Evolutionary conservation across 2,329 filamentous ascomycete genomes (phyloP).

Genomic region (Calonectria ilicicola): DNA sequence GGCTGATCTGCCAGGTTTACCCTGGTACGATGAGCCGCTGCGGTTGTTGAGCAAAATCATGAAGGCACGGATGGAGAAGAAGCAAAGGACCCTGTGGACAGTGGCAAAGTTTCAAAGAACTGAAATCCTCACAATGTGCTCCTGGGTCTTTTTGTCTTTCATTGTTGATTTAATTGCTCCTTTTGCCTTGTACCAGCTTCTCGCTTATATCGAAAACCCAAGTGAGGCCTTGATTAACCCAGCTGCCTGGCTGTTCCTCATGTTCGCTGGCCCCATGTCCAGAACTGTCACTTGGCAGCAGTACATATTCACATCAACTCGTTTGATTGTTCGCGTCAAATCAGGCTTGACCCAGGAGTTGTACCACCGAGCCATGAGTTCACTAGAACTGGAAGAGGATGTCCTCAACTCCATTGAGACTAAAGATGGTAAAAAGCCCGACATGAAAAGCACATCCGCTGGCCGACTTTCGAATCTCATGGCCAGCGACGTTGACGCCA

Average conservation of each 20-base stretch:
- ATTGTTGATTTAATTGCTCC: background rate
- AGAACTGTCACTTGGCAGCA: background rate
- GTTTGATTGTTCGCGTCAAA: background rate
- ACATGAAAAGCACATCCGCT: background rate
- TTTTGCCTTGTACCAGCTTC: background rate
- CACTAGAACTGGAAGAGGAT: background rate
- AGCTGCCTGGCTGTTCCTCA: background rate
- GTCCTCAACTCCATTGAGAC: background rate
- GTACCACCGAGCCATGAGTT: background rate
- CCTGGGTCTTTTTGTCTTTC: background rate
- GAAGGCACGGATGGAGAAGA: background rate
- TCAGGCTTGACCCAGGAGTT: background rate
- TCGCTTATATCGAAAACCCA: background rate
- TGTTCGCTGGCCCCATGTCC: background rate
- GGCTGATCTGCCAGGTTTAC: background rate
- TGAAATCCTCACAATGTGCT: background rate
- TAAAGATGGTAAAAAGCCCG: background rate
- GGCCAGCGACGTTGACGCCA: constrained; percentile 1
- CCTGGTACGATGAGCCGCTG: background rate
- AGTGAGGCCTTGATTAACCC: background rate
- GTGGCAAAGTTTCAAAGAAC: background rate
- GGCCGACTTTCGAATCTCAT: background rate
- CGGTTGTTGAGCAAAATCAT: background rate
- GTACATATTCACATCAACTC: background rate
- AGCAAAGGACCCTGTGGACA: background rate